A percentile compares a stretch with the other conserved stretches of the same genome.
These are phyloP conservation scores for Pleurotus giganteus DNA, from an alignment of 768 basidiomycete genomes.

Conservation along the genomic window DNA sequence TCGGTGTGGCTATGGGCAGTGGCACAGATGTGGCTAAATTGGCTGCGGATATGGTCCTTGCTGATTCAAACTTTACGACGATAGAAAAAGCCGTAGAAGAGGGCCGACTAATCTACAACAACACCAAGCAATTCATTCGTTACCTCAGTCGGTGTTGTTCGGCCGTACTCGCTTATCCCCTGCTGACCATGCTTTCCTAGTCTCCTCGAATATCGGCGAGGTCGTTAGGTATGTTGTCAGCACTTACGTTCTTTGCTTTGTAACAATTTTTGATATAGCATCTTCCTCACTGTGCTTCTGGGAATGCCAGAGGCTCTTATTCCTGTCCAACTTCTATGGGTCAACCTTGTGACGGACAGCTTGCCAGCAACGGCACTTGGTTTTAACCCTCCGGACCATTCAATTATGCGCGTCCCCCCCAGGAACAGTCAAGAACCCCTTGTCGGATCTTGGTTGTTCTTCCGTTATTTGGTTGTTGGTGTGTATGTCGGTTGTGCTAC, in stretches of 20 bases:
- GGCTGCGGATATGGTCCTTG: constrained; percentile 97
- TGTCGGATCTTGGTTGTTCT: constrained; percentile 90
- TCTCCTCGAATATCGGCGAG: constrained; percentile 97
- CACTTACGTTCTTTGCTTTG: constrained; percentile 18
- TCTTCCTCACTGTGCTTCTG: constrained; percentile 94
- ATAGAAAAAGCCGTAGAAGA: constrained; percentile 98
- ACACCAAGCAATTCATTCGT: constrained; percentile 99
- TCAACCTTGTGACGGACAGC: constrained; percentile 96
- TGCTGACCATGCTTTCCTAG: constrained; percentile 28
- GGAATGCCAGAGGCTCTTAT: constrained; percentile 99
- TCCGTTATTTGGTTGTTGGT: constrained; percentile 93
- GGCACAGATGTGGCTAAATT: constrained; percentile 98
- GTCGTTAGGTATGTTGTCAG: constrained; percentile 62
- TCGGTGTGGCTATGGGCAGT: constrained; percentile 98
- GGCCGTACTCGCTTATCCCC: neutral
- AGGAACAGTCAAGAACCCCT: constrained; percentile 88
- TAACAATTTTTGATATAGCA: constrained; percentile 39
- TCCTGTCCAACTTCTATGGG: constrained; percentile 97
- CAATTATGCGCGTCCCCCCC: constrained; percentile 95
- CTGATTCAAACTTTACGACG: constrained; percentile 96
- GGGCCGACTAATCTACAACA: constrained; percentile 97
- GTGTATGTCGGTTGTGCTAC: constrained; percentile 93
- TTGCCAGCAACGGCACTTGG: constrained; percentile 96
- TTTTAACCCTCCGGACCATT: constrained; percentile 96
- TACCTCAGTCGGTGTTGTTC: constrained; percentile 75